A percentile compares a stretch with the other conserved stretches of the same genome.
Conservation (phyloP, 2,329 filamentous ascomycete genomes). For the Diaporthe sp. region DNA sequence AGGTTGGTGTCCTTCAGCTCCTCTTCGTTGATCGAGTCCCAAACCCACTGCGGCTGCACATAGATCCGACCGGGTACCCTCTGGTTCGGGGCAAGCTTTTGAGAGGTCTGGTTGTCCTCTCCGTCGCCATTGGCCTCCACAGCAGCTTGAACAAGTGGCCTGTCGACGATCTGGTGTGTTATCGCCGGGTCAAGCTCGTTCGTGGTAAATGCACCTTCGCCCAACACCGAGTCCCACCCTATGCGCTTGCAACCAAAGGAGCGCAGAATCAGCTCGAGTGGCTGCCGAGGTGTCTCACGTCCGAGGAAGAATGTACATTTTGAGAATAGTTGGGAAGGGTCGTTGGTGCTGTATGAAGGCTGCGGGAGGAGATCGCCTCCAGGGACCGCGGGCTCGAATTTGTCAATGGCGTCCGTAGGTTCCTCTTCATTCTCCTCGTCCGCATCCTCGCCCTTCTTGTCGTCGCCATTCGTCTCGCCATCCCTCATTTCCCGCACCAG, state of each 20-base stretch:
- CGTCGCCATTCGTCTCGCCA: conserved; percentile 52
- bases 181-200: conserved; percentile 89
- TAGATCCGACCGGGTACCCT: conserved; percentile 93
- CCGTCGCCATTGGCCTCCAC: conserved; percentile 59
- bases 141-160: conserved; percentile 77
- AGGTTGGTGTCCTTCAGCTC: conserved; percentile 87
- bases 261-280: conserved; percentile 92
- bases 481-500: conserved; percentile 75
- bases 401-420: conserved; percentile 79
- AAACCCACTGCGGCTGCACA: conserved; percentile 97
- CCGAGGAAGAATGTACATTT: conserved; percentile 93
- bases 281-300: conserved; percentile 89
- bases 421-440: conserved; percentile 59
- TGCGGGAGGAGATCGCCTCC: conserved; percentile 89
- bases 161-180: conserved; percentile 96
- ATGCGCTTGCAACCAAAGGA: conserved; percentile 96
- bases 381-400: conserved; percentile 85
- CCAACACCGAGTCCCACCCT: conserved; percentile 92
- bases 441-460: conserved; percentile 51
- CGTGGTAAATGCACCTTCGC: conserved; percentile 91
- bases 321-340: conserved; percentile 82
- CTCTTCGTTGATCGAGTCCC: conserved; percentile 95
- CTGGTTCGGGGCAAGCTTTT: conserved; percentile 69
- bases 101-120: conserved; percentile 71
- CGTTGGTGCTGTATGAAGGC: conserved; percentile 73